These are phyloP conservation scores for Scytalidium sp. DNA, from an alignment of 2,329 filamentous ascomycete species.

Conservation along the genomic window DNA sequence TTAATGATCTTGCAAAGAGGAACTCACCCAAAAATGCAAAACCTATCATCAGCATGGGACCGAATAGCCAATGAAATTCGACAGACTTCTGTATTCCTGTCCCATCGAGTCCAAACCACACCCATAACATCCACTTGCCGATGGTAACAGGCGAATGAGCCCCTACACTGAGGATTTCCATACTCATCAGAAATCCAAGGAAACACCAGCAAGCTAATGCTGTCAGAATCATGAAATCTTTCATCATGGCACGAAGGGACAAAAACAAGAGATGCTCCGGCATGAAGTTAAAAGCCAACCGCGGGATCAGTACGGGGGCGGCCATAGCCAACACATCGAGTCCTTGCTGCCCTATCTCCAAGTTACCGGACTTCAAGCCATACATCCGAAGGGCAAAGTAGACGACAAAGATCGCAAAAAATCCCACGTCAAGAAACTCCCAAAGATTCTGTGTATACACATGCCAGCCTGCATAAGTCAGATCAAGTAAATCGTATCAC, in stretches of 20 bases:
- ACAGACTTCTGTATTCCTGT: conserved; percentile 51
- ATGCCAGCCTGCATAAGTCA: conserved; percentile 48
- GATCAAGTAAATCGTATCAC: background rate
- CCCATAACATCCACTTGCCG: conserved; percentile 88
- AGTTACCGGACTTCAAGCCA: conserved; percentile 50
- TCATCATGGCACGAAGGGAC: conserved; percentile 79
- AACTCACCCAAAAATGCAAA: conserved; percentile 67
- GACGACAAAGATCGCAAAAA: conserved; percentile 65
- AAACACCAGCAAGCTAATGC: conserved; percentile 80
- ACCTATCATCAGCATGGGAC: conserved; percentile 75
- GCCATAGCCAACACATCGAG: conserved; percentile 77
- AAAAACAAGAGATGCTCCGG: conserved; percentile 84
- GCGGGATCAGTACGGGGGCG: conserved; percentile 73
- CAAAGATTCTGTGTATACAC: conserved; percentile 87
- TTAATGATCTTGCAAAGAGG: too few relatives aligned
- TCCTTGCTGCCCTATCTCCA: conserved; percentile 59
- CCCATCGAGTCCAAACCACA: conserved; percentile 84
- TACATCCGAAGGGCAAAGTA: conserved; percentile 69
- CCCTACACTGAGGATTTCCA: conserved; percentile 73
- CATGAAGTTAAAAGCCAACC: conserved; percentile 78
- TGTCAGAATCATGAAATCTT: conserved; percentile 77
- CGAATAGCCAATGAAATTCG: conserved; percentile 76
- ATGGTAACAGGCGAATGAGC: conserved; percentile 64
- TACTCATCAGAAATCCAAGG: conserved; percentile 73
- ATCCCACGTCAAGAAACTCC: conserved; percentile 82